A percentile compares a stretch with the other conserved stretches of the same genome.
These are phyloP conservation scores for Fomitiporia mediterranea DNA, from an alignment of 1,284 basidiomycete genomes.

Conservation along the genomic window DNA sequence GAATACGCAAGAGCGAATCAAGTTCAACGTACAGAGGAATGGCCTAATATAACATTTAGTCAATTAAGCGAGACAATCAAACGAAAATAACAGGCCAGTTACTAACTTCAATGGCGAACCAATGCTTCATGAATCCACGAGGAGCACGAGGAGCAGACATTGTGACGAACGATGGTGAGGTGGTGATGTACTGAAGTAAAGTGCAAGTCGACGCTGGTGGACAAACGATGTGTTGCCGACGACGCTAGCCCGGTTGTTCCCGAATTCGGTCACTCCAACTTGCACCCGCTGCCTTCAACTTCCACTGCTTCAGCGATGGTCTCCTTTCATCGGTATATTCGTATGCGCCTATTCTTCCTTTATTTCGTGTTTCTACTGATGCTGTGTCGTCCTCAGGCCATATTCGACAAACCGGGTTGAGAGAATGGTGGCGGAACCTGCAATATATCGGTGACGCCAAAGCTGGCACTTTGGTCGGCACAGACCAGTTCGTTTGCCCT, in stretches of 20 bases:
- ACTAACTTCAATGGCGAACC: slow-evolving; percentile 77
- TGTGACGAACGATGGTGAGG: not conserved
- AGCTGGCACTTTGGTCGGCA: slow-evolving; percentile 71
- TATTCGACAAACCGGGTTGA: slow-evolving; percentile 67
- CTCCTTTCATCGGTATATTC: slow-evolving; percentile 71
- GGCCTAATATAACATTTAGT: slow-evolving; percentile 41
- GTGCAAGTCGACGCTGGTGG: no score
- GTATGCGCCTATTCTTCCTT: slow-evolving; percentile 27
- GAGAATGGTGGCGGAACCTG: slow-evolving; percentile 81
- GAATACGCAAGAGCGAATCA: slow-evolving; percentile 16
- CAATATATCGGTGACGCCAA: slow-evolving; percentile 93
- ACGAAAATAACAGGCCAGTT: not conserved
- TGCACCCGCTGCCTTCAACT: not conserved
- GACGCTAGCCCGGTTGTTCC: slow-evolving; percentile 6
- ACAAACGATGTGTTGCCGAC: no score
- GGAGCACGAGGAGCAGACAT: not conserved
- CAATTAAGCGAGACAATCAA: not conserved
- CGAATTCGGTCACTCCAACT: slow-evolving; percentile 4
- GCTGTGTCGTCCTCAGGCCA: not conserved
- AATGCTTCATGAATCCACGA: slow-evolving; percentile 57
- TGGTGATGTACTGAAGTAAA: no score
- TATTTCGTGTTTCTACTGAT: slow-evolving; percentile 29
- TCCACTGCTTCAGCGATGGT: slow-evolving; percentile 42
- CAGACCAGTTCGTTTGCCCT: slow-evolving; percentile 70
- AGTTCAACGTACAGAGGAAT: slow-evolving; percentile 62